phyloP scores from a whole-genome alignment of 1,284 basidiomycete genomes.

The Apiotrichum akiyoshidainum region DNA sequence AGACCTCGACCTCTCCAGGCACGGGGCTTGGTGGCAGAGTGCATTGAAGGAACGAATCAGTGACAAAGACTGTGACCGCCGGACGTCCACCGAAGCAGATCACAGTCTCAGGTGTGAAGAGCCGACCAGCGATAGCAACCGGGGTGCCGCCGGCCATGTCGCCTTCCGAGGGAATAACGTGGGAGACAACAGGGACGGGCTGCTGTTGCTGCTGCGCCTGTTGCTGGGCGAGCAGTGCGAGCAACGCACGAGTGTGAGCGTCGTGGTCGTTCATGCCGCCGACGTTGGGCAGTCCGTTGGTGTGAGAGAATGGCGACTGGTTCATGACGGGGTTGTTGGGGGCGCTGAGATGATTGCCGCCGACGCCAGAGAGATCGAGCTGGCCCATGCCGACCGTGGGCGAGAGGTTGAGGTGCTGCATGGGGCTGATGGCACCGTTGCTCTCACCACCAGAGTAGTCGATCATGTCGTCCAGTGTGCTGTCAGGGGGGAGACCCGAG shows the following conservation, averaged over 20 bases:
- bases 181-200: conserved; percentile 49
- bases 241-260: conserved; percentile 21
- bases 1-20: conserved; percentile 86
- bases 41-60: conserved; percentile 89
- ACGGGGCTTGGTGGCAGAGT: conserved; percentile 76
- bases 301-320: conserved; percentile 13
- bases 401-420: conserved; percentile 22
- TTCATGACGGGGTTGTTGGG: not conserved
- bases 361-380: conserved; percentile 17
- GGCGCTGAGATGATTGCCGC: conserved; percentile 3
- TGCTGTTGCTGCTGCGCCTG: conserved; percentile 9
- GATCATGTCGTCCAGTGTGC: conserved; percentile 37
- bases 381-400: conserved; percentile 17
- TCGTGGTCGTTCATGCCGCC: conserved; percentile 7
- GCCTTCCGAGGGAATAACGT: conserved; percentile 82
- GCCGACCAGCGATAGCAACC: conserved; percentile 86
- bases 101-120: conserved; percentile 63
- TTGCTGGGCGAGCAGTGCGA: conserved; percentile 16
- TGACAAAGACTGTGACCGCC: conserved; percentile 86
- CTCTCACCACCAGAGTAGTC: conserved; percentile 42
- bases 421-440: conserved; percentile 21
- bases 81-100: conserved; percentile 83
- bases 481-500: conserved; percentile 36
- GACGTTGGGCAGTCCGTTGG: conserved; percentile 13
- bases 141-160: conserved; percentile 91